A percentile compares a stretch with the other conserved stretches of the same genome.
Evolutionary conservation across 1,139 yeast genomes (phyloP).

Genomic region (Yamadazyma triangularis): DNA sequence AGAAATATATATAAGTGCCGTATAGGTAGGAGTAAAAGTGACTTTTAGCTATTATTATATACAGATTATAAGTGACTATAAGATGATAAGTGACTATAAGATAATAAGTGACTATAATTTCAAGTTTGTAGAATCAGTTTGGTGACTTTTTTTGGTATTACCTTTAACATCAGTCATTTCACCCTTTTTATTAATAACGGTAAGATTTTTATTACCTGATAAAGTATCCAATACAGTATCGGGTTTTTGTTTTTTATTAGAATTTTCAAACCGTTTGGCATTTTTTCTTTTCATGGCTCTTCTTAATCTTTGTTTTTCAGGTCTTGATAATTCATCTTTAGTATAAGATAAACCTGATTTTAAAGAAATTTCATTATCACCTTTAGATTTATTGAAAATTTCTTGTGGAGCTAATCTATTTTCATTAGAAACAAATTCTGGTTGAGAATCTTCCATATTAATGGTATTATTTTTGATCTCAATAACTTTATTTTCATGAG

Average conservation of each 20-base stretch:
- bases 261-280: constrained; percentile 47
- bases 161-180: constrained; percentile 73
- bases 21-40: too few species aligned
- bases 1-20: too few species aligned
- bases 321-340: constrained; percentile 77
- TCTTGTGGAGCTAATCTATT: constrained; percentile 95
- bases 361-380: constrained; percentile 58
- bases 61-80: too few species aligned
- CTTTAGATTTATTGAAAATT: constrained; percentile 59
- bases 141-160: constrained; percentile 44
- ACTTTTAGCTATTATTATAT: too few species aligned
- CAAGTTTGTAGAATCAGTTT: constrained; percentile 19
- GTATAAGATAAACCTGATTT: constrained; percentile 81
- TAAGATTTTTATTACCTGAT: constrained; percentile 69
- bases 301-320: constrained; percentile 83
- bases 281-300: constrained; percentile 82
- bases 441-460: constrained; percentile 95
- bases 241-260: constrained; percentile 20
- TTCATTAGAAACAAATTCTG: constrained; percentile 70
- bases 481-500: constrained; percentile 65
- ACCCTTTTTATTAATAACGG: constrained; percentile 76
- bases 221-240: constrained; percentile 65
- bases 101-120: constrained; percentile 19
- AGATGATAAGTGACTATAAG: too few species aligned
- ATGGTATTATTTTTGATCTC: constrained; percentile 81